Evolutionary conservation across 495 filamentous ascomycete genomes (phyloP).

Genomic region (Copromyces sp.): DNA sequence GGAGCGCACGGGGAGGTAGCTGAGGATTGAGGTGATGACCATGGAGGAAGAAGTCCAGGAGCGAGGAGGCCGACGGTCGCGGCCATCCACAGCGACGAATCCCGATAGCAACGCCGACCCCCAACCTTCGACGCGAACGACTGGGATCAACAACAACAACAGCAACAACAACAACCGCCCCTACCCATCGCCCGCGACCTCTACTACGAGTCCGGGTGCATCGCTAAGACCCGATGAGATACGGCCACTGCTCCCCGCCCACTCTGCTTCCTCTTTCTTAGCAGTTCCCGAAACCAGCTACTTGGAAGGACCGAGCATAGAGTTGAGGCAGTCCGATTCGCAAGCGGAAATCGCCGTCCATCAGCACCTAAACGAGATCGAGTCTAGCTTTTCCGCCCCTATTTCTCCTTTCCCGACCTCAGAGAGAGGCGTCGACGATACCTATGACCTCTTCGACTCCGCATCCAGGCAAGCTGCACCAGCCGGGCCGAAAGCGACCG

Average conservation of each 20-base stretch:
- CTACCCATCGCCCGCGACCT: not conserved
- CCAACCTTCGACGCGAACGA: not conserved
- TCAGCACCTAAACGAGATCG: constrained; percentile 68
- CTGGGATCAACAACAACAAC: not conserved
- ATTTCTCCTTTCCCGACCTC: constrained; percentile 36
- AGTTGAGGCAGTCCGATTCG: constrained; percentile 29
- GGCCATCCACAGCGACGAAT: not conserved
- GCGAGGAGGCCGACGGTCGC: not conserved
- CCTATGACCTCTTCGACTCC: constrained; percentile 48
- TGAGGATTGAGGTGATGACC: not conserved
- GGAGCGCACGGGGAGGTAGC: not conserved
- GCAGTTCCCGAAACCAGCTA: constrained; percentile 30
- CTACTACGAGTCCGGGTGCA: constrained; percentile 4
- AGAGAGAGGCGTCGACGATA: constrained; percentile 48
- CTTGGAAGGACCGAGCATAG: constrained; percentile 31
- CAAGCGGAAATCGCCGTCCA: constrained; percentile 36
- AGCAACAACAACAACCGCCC: constrained; percentile 9
- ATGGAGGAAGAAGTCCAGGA: not conserved
- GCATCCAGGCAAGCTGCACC: constrained; percentile 21
- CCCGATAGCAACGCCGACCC: not conserved
- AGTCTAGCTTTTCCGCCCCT: constrained; percentile 70
- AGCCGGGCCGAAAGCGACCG: constrained; percentile 2
- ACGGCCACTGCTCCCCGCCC: constrained; percentile 12
- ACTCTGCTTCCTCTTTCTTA: not conserved
- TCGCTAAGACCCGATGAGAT: constrained; percentile 18